Evolutionary conservation across 495 filamentous ascomycete species (phyloP).

Genomic region (Podospora sp.): DNA sequence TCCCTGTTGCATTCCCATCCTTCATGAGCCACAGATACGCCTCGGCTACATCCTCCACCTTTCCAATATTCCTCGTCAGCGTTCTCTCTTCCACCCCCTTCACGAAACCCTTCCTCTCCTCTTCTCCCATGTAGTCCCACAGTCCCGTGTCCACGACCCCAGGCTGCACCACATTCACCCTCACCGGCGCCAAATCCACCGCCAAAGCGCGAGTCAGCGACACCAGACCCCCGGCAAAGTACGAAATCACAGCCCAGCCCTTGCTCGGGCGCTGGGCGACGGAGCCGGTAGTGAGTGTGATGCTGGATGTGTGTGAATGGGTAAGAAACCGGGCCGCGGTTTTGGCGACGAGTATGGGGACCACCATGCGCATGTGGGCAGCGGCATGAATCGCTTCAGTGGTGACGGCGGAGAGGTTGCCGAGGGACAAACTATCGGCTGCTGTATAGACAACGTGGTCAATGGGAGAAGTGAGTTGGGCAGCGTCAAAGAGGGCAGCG

Average conservation of each 20-base stretch:
- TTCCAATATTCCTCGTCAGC: constrained; percentile 51
- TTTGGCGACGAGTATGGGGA: constrained; percentile 58
- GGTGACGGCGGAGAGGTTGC: constrained; percentile 42
- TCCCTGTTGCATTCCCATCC: constrained; percentile 43
- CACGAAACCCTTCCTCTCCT: constrained; percentile 35
- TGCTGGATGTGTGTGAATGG: constrained; percentile 40
- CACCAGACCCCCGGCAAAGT: constrained; percentile 39
- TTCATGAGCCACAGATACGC: constrained; percentile 67
- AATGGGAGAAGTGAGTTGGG: constrained; percentile 36
- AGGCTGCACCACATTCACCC: constrained; percentile 62
- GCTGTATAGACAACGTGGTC: constrained; percentile 69
- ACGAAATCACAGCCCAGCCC: constrained; percentile 51
- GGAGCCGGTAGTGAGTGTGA: constrained; percentile 58
- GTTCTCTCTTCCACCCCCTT: constrained; percentile 30
- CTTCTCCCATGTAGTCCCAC: constrained; percentile 38
- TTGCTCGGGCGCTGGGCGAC: constrained; percentile 48
- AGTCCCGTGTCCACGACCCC: constrained; percentile 58
- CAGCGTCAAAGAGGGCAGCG: constrained; percentile 47
- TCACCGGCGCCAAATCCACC: constrained; percentile 58
- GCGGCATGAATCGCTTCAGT: constrained; percentile 42
- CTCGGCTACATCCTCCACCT: constrained; percentile 63
- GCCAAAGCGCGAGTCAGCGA: constrained; percentile 57
- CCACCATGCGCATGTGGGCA: constrained; percentile 54
- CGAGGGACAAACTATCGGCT: constrained; percentile 44
- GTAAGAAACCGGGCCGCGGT: constrained; percentile 49